phyloP scores from a whole-genome alignment of 2,329 filamentous ascomycete species.

The Pseudocercospora musae region DNA sequence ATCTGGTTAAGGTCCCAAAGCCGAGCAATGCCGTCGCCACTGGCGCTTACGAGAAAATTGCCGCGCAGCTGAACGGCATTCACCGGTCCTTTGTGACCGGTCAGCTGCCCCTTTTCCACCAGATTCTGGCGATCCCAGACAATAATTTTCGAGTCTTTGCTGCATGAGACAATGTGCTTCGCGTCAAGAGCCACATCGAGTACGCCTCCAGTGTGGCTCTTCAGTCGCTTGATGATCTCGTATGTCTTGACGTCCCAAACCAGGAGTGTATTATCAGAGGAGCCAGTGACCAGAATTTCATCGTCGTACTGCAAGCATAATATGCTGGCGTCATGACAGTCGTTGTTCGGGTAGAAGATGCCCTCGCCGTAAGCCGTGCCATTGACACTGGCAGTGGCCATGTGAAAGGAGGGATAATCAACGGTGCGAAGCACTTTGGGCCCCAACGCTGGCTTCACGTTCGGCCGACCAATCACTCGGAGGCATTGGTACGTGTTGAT shows the following conservation, averaged over 20 bases:
- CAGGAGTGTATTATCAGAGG: constrained; percentile 87
- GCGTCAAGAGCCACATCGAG: constrained; percentile 92
- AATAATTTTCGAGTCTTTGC: constrained; percentile 90
- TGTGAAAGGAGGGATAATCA: constrained; percentile 39
- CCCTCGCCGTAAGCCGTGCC: constrained; percentile 45
- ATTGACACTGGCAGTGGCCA: constrained; percentile 44
- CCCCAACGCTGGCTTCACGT: constrained; percentile 51
- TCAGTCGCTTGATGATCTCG: constrained; percentile 72
- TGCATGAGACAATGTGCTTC: constrained; percentile 91
- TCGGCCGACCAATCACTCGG: constrained; percentile 77
- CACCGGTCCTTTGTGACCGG: constrained; percentile 85
- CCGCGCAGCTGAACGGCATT: constrained; percentile 95
- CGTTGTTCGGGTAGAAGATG: constrained; percentile 46
- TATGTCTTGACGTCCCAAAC: constrained; percentile 84
- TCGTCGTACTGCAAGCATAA: constrained; percentile 94
- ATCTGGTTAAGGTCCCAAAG: constrained; percentile 93
- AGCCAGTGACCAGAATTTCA: constrained; percentile 88
- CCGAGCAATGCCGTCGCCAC: constrained; percentile 88
- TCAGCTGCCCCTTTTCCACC: constrained; percentile 69
- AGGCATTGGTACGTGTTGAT: constrained; percentile 82
- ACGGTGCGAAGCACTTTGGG: constrained; percentile 45
- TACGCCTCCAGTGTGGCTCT: constrained; percentile 79
- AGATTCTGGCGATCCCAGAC: constrained; percentile 88
- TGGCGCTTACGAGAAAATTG: constrained; percentile 88
- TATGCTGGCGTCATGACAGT: constrained; percentile 86